These are phyloP conservation scores for Voacanga thouarsii DNA, from an alignment of 257 asterid genomes.

Conservation along the genomic window DNA sequence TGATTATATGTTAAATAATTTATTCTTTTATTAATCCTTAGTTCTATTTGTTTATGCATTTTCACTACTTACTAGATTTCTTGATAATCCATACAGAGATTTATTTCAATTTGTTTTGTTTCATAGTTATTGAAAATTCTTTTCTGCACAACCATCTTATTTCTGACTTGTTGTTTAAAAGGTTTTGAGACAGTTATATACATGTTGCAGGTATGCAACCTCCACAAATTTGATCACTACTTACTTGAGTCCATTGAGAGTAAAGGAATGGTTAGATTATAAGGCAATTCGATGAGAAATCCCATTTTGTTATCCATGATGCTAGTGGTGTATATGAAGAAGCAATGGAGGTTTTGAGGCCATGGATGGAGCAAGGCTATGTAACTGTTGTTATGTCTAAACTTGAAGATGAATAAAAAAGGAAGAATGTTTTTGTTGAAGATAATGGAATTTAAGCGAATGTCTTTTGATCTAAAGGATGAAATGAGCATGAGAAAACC, in stretches of 20 bases:
- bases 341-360: conserved; percentile 55
- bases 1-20: neutral
- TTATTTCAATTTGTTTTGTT: conserved; percentile 3
- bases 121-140: neutral
- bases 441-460: too few species aligned
- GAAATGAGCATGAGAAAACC: too few species aligned
- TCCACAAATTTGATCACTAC: neutral
- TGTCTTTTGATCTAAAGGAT: too few species aligned
- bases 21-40: neutral
- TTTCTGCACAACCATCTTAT: neutral
- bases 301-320: conserved; percentile 84
- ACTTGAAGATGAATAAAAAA: too few species aligned
- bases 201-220: conserved; percentile 51
- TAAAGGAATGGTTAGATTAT: conserved; percentile 78
- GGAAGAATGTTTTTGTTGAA: too few species aligned
- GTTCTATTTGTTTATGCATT: conserved; percentile 39
- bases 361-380: conserved; percentile 77
- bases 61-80: conserved; percentile 91
- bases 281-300: conserved; percentile 46
- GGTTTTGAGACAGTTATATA: conserved; percentile 95
- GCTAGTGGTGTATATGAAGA: conserved; percentile 79
- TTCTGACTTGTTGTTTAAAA: conserved; percentile 20
- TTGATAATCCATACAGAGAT: conserved; percentile 98
- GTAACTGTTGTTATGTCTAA: too few species aligned
- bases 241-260: conserved; percentile 50